Percentiles rank a stretch among this genome's conserved stretches.
These are phyloP conservation scores for Multifurca ochricompacta DNA, from an alignment of 768 basidiomycete species.

Conservation along the genomic window DNA sequence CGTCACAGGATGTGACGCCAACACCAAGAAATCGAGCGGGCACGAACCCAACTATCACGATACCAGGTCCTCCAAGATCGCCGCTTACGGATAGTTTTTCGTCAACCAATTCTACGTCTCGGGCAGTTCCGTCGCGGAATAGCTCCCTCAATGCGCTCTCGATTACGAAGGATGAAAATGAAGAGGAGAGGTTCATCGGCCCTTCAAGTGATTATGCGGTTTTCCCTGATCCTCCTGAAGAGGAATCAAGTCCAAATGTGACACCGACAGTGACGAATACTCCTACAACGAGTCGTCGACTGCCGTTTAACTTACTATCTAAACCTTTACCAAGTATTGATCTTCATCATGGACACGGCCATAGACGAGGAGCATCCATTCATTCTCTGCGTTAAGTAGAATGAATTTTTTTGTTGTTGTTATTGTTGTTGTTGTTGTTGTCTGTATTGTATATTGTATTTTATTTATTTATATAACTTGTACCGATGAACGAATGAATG, in stretches of 20 bases:
- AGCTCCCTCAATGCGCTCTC: constrained; percentile 31
- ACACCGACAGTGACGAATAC: constrained; percentile 19
- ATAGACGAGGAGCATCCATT: constrained; percentile 39
- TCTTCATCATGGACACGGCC: constrained; percentile 27
- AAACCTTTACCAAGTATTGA: constrained; percentile 38
- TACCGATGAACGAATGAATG: too few relatives aligned
- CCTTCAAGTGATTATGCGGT: constrained; percentile 63
- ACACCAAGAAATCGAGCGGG: constrained; percentile 52
- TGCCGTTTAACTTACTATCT: constrained; percentile 62
- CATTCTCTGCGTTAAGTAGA: constrained; percentile 25
- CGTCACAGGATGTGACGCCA: constrained; percentile 31
- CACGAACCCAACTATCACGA: constrained; percentile 49
- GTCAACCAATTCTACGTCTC: constrained; percentile 34
- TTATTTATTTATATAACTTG: background rate
- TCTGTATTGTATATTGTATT: constrained; percentile 5
- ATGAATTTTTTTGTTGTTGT: constrained; percentile 2
- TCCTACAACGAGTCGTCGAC: constrained; percentile 23
- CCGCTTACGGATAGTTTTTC: constrained; percentile 19
- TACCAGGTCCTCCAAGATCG: constrained; percentile 36
- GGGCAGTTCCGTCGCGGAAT: constrained; percentile 52
- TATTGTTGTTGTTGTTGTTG: background rate
- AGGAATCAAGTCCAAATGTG: constrained; percentile 27
- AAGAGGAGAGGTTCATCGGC: constrained; percentile 48
- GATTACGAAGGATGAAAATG: constrained; percentile 35
- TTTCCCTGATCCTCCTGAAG: constrained; percentile 59